Percentiles rank a stretch among this genome's conserved stretches.
These are phyloP conservation scores for Blastocystis sp. DNA, from an alignment of 352 stramenopile genomes.

Conservation along the genomic window DNA sequence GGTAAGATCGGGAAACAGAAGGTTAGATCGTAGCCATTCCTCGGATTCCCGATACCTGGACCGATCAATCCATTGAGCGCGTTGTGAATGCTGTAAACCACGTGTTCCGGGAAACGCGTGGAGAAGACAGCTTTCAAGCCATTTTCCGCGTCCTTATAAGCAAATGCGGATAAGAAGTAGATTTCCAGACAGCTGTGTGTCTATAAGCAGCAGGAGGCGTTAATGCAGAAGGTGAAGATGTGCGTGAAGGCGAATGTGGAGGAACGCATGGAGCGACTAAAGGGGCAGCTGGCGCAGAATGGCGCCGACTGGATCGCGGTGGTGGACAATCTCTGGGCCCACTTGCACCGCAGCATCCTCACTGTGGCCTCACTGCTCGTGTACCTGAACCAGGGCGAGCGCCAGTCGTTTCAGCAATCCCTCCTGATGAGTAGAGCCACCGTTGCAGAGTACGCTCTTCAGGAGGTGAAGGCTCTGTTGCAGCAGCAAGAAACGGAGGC, in stretches of 20 bases:
- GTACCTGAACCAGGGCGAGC: background rate
- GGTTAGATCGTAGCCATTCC: no score
- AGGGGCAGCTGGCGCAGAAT: background rate
- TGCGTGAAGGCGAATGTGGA: background rate
- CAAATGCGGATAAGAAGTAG: background rate
- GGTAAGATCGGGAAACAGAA: no score
- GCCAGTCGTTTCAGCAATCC: background rate
- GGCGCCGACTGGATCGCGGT: background rate
- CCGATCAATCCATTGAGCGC: background rate
- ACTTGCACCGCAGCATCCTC: background rate
- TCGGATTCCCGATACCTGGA: no score
- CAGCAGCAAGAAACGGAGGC: background rate
- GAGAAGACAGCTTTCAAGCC: background rate
- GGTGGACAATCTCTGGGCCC: background rate
- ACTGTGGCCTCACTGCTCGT: constrained; percentile 2
- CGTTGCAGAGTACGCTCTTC: background rate
- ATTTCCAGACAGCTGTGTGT: background rate
- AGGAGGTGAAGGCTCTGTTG: background rate
- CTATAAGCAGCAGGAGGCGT: background rate
- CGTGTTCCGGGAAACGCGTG: background rate
- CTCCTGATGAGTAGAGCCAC: constrained; percentile 5
- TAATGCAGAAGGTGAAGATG: background rate
- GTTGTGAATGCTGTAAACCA: background rate
- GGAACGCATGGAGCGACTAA: background rate
- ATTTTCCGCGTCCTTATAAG: constrained; percentile 3